Evolutionary conservation across 345 rosid species (phyloP).

Genomic region (Moricandia arvensis): DNA sequence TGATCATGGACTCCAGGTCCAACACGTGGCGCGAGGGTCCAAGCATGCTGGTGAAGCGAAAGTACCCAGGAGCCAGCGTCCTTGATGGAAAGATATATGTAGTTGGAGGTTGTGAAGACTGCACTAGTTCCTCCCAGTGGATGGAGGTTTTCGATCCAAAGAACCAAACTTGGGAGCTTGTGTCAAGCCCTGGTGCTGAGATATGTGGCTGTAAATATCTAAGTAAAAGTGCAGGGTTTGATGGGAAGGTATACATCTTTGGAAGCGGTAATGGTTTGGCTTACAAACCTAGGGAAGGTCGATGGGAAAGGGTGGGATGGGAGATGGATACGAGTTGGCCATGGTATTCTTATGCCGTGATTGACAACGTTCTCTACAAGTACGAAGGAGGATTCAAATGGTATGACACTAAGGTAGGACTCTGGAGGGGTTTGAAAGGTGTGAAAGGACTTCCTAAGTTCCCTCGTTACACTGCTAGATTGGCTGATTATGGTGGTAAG

Average conservation of each 20-base stretch:
- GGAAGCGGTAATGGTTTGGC: background rate
- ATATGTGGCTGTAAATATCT: background rate
- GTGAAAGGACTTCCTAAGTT: conserved; percentile 52
- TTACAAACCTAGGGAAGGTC: conserved; percentile 9
- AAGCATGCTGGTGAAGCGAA: conserved; percentile 52
- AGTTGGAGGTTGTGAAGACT: background rate
- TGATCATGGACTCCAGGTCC: conserved; percentile 59
- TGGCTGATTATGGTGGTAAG: background rate
- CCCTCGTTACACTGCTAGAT: conserved; percentile 19
- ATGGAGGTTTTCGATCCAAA: conserved; percentile 66
- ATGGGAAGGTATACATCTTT: background rate
- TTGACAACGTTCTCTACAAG: conserved; percentile 52
- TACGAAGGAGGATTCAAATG: conserved; percentile 24
- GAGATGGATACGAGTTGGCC: conserved; percentile 49
- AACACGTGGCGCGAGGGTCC: conserved; percentile 54
- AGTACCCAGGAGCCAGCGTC: background rate
- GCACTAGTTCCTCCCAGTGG: conserved; percentile 52
- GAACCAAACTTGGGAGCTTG: conserved; percentile 39
- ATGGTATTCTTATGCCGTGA: conserved; percentile 43
- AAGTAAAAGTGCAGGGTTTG: background rate
- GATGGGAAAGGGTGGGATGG: conserved; percentile 51
- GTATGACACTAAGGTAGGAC: background rate
- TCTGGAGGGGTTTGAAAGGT: conserved; percentile 30
- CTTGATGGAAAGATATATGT: conserved; percentile 26
- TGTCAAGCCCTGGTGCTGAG: background rate